A percentile compares a stretch with the other conserved stretches of the same genome.
These are phyloP conservation scores for Cordia subcordata DNA, from an alignment of 257 asterid species.

Conservation along the genomic window DNA sequence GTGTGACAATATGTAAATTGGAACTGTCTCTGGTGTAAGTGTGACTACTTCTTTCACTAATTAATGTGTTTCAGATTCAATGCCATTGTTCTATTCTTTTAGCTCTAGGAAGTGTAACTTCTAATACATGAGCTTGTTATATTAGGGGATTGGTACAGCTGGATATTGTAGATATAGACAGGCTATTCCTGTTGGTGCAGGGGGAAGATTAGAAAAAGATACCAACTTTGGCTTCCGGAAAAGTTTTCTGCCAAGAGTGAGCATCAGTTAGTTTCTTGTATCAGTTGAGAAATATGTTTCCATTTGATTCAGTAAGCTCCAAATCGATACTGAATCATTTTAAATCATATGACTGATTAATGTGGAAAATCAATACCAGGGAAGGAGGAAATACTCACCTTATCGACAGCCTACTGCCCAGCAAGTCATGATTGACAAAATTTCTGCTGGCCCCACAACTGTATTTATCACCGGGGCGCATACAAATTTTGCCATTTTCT, in stretches of 20 bases:
- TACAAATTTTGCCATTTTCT: conserved; percentile 66
- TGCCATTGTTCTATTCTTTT: too few relatives aligned
- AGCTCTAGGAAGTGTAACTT: background rate
- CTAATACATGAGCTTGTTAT: background rate
- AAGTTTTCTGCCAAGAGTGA: conserved; percentile 82
- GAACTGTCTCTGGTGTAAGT: too few relatives aligned
- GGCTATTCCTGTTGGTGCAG: conserved; percentile 64
- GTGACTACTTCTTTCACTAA: too few relatives aligned
- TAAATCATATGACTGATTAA: background rate
- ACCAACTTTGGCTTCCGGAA: conserved; percentile 65
- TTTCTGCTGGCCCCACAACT: conserved; percentile 66
- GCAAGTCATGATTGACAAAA: conserved; percentile 57
- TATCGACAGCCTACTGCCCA: conserved; percentile 73
- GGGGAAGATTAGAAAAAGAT: conserved; percentile 67
- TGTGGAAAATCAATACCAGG: conserved; percentile 38
- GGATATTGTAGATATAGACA: conserved; percentile 89
- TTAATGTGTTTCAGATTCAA: too few relatives aligned
- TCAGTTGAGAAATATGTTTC: background rate
- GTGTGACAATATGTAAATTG: too few relatives aligned
- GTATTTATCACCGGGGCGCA: conserved; percentile 49
- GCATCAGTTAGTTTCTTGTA: background rate
- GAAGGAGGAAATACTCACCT: conserved; percentile 62
- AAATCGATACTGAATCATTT: background rate
- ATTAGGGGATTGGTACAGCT: conserved; percentile 58
- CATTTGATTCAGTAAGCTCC: background rate